Conservation (phyloP, 2,329 filamentous ascomycete genomes). For the Pseudopyricularia javanii region DNA sequence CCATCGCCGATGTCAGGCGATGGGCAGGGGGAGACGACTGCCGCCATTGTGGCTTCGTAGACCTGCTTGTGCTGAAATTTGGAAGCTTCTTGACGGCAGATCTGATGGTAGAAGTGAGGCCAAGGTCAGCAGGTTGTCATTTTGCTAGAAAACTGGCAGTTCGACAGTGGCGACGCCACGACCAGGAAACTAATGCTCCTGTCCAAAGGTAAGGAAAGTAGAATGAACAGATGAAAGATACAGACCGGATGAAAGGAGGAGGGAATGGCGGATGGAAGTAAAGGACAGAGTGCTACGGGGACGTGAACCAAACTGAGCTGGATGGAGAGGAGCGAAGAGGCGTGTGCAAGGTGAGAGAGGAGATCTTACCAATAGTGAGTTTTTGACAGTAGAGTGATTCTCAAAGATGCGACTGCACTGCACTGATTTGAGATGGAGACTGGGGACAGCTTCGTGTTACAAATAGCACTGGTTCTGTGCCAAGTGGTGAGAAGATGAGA, state of each 20-base stretch:
- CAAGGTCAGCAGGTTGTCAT: background rate
- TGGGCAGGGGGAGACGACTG: background rate
- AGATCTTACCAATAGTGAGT: too few relatives aligned
- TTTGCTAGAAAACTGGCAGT: too few relatives aligned
- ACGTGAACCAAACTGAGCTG: too few relatives aligned
- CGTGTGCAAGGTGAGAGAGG: too few relatives aligned
- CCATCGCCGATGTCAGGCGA: background rate
- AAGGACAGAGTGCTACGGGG: background rate
- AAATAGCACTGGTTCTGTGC: too few relatives aligned
- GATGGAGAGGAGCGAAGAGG: too few relatives aligned
- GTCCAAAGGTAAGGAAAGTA: background rate
- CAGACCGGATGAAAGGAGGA: background rate
- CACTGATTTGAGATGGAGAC: too few relatives aligned
- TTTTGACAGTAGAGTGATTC: too few relatives aligned
- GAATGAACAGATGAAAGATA: background rate
- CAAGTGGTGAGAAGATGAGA: too few relatives aligned
- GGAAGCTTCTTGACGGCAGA: background rate
- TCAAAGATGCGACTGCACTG: too few relatives aligned
- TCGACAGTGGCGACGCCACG: too few relatives aligned
- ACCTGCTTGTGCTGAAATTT: background rate
- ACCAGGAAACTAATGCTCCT: background rate
- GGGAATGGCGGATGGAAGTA: background rate
- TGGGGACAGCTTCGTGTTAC: too few relatives aligned
- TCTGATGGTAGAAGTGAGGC: background rate
- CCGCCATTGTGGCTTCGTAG: background rate